Conservation (phyloP, 257 asterid genomes). For the Primulina eburnea region DNA sequence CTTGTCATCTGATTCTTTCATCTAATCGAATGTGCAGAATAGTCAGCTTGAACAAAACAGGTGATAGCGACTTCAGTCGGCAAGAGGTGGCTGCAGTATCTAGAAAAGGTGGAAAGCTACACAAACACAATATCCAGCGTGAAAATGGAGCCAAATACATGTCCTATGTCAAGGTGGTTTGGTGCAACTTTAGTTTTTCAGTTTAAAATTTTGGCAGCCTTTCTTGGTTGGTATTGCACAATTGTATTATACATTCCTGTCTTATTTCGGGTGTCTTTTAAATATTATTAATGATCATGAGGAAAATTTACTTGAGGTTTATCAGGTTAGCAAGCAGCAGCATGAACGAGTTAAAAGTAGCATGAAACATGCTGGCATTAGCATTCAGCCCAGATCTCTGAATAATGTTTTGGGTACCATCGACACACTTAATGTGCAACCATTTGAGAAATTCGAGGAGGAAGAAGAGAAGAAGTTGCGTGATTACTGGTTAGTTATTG, state of each 20-base stretch:
- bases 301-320: constrained; percentile 23
- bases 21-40: constrained; percentile 47
- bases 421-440: constrained; percentile 68
- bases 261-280: constrained; percentile 16
- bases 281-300: background rate
- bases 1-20: constrained; percentile 23
- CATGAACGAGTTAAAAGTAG: constrained; percentile 79
- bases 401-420: constrained; percentile 75
- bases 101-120: constrained; percentile 53
- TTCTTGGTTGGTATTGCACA: constrained; percentile 6
- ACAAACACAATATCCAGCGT: constrained; percentile 55
- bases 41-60: constrained; percentile 40
- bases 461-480: constrained; percentile 86
- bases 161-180: constrained; percentile 88
- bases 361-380: constrained; percentile 62
- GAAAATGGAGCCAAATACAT: constrained; percentile 82
- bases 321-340: constrained; percentile 90
- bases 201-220: background rate
- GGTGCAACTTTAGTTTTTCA: constrained; percentile 6
- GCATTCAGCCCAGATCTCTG: constrained; percentile 69
- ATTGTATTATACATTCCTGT: constrained; percentile 5
- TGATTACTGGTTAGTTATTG: constrained; percentile 64
- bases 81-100: constrained; percentile 37
- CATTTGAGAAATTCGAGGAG: constrained; percentile 87
- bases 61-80: constrained; percentile 47